Evolutionary conservation across 805 yeast genomes (phyloP), one percentile per base, ranked within the genome.

Genomic region (Ogataea pignaliae): DNA sequence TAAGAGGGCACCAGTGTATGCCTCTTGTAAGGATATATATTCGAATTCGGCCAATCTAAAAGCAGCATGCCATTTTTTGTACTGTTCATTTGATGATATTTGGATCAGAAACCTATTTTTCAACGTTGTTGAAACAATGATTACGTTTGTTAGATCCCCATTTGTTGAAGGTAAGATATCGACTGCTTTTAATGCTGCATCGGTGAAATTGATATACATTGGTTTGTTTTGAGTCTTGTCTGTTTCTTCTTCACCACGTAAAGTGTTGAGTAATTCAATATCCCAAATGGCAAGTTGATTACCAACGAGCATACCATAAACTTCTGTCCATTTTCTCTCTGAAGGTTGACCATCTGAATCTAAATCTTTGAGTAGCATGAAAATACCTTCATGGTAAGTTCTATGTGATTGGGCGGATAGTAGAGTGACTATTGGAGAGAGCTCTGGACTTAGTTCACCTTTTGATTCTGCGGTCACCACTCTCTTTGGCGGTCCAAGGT

Each of bases 231-330:
- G 54, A 10, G 48, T 35, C 16, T 15, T 39, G 8, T 44, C 46
- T 0, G 65, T 7, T 13, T n/a, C 14, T 12, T 13, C 53, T 34
- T 58, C 52, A 43, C 75, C 67, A 44, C 70, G 68, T 49, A 74
- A 73, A 47, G 70, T 72, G 12, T 83, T 79, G 45, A 86, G 60
- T 45, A 73, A 73, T 34, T 79, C 80, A 3, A 88, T 88, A 60
- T 89, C 89, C 97, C 98, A 93, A 49, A 88, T 78, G 0, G 97
- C 95, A 48, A 93, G 69, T 56, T 91, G 96, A 46, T 88, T 87
- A 16, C 99, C 99, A 3, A 88, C 80, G 35, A 93, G 70, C 13
- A 87, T 88, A 36, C 96, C 98, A 62, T 86, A 93, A 18, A 90
- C 96, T 66, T 93, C 97, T 43, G 76, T 73, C 99, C 99, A 93